A percentile compares a stretch with the other conserved stretches of the same genome.
phyloP scores from a whole-genome alignment of 2,329 filamentous ascomycete species.

The Periconia sp. region DNA sequence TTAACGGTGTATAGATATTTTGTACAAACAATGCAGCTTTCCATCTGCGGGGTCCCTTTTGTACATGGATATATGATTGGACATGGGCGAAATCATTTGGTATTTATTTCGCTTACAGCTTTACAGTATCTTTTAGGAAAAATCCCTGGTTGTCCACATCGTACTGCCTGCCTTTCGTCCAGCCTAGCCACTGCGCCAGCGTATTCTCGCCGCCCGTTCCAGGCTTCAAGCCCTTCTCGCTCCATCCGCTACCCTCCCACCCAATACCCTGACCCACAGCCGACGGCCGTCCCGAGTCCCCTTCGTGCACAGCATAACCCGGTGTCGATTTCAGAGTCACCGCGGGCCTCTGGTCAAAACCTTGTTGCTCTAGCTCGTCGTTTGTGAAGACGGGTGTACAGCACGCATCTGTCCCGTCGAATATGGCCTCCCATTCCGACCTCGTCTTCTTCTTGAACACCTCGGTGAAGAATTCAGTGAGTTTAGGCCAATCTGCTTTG shows the following conservation, averaged over 20 bases:
- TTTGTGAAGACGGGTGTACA: constrained; percentile 85
- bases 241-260: constrained; percentile 69
- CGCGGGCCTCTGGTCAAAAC: constrained; percentile 69
- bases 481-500: constrained; percentile 65
- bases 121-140: constrained; percentile 49
- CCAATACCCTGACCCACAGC: constrained; percentile 65
- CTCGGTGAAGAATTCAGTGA: constrained; percentile 62
- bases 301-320: constrained; percentile 61
- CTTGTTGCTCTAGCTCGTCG: constrained; percentile 65
- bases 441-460: constrained; percentile 72
- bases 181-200: constrained; percentile 74
- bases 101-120: constrained; percentile 18
- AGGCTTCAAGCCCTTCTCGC: constrained; percentile 59
- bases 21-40: constrained; percentile 18
- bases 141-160: constrained; percentile 49
- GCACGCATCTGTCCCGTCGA: constrained; percentile 90
- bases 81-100: not conserved
- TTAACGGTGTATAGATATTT: constrained; percentile 21
- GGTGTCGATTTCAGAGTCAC: constrained; percentile 73
- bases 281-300: constrained; percentile 42
- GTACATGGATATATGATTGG: not conserved
- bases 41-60: not conserved
- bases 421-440: constrained; percentile 79
- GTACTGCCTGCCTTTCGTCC: constrained; percentile 72
- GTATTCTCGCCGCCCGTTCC: constrained; percentile 73